Percentiles rank a stretch among this genome's conserved stretches.
Evolutionary conservation across 805 yeast species (phyloP).

Genomic region (Sugiyamaella americana): DNA sequence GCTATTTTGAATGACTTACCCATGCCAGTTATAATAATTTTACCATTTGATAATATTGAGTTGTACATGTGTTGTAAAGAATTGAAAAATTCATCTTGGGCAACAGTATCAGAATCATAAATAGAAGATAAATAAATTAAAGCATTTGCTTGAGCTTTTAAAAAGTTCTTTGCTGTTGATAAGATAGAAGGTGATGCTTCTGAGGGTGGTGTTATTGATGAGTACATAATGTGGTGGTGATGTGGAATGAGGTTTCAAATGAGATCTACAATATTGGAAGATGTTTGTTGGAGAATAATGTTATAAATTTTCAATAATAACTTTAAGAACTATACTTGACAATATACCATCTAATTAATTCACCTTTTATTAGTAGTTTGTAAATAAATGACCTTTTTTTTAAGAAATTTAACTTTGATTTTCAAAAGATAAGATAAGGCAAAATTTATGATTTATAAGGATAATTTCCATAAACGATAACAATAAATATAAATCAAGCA

Average conservation of each 20-base stretch:
- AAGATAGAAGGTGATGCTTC: conserved; percentile 47
- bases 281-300: no score
- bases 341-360: no score
- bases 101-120: conserved; percentile 23
- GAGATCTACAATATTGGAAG: neutral
- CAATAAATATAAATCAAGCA: no score
- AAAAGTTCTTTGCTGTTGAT: conserved; percentile 34
- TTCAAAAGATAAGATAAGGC: no score
- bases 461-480: no score
- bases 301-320: no score
- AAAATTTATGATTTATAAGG: no score
- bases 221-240: neutral
- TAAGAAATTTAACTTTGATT: no score
- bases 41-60: conserved; percentile 48
- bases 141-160: conserved; percentile 34
- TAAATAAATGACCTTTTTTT: no score
- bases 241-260: neutral
- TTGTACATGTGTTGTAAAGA: conserved; percentile 34
- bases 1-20: conserved; percentile 83
- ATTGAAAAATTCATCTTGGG: conserved; percentile 26
- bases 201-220: conserved; percentile 27
- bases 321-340: neutral
- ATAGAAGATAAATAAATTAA: conserved; percentile 27
- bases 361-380: no score
- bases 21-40: conserved; percentile 72